Evolutionary conservation across 805 yeast genomes (phyloP).

Genomic region (Nakazawaea populi): DNA sequence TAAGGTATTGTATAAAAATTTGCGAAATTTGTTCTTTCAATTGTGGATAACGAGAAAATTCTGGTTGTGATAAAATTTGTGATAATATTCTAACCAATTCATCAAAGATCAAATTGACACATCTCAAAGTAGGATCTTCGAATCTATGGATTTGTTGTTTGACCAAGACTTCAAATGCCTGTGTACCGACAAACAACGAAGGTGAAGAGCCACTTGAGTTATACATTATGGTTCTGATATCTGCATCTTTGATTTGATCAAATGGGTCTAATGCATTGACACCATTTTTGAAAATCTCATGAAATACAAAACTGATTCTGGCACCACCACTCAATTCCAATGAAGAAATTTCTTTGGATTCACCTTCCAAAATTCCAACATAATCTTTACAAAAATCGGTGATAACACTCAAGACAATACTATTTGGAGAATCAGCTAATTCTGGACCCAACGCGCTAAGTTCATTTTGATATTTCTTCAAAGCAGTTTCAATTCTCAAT

Average conservation of each 20-base stretch:
- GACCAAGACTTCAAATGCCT: slow-evolving; percentile 92
- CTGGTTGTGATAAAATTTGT: slow-evolving; percentile 76
- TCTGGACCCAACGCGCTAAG: slow-evolving; percentile 79
- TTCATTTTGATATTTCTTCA: slow-evolving; percentile 81
- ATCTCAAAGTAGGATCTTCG: slow-evolving; percentile 87
- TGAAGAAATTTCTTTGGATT: slow-evolving; percentile 80
- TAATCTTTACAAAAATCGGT: slow-evolving; percentile 91
- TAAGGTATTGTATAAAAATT: slow-evolving; percentile 71
- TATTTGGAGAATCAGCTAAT: slow-evolving; percentile 81
- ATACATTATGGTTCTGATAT: slow-evolving; percentile 94
- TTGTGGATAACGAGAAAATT: slow-evolving; percentile 83
- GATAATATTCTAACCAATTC: slow-evolving; percentile 88
- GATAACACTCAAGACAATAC: slow-evolving; percentile 83
- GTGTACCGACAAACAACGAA: slow-evolving; percentile 92
- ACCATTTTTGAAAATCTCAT: slow-evolving; percentile 92
- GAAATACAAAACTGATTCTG: slow-evolving; percentile 93
- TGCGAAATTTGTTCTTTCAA: slow-evolving; percentile 82
- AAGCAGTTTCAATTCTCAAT: slow-evolving; percentile 77
- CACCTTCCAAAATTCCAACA: slow-evolving; percentile 87
- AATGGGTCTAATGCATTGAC: slow-evolving; percentile 89
- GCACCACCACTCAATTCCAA: slow-evolving; percentile 97
- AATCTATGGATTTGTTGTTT: slow-evolving; percentile 90
- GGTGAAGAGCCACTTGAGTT: slow-evolving; percentile 97
- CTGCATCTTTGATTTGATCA: slow-evolving; percentile 92
- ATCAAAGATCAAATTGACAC: slow-evolving; percentile 87